Evolutionary conservation across 176 grass and related monocot genomes (phyloP), one percentile per base, ranked within the genome.

Genomic region (Juncus inflexus): DNA sequence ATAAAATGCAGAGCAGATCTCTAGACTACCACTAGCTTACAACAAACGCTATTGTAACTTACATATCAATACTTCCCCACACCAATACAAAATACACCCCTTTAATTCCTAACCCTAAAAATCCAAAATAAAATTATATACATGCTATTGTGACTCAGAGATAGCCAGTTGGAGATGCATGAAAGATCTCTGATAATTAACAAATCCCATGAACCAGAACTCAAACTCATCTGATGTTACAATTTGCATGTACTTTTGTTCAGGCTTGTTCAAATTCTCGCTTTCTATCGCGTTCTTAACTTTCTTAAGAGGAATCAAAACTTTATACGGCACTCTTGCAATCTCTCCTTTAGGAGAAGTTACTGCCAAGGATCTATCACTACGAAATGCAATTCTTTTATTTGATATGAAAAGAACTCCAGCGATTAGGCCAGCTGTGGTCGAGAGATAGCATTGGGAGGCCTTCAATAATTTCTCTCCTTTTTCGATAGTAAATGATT

Each of bases 401-500:
- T 63, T 87, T 64, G 87, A 96, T 7, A 96, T 83, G 72, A 96
- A 96, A 66, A 96, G 78, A 84, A 90, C 87, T 43, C 91, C 91
- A 15, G 91, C 73, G 60, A 96, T 90, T 49, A 84, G 91, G 4
- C 91, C 91, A 38, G 83, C 76, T 4, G 91, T 90, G 64, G 87
- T 90, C 52, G 80, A 87, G 40, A 96, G 81, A 80, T 96, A 87
- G 75, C 91, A 90, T 76, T 96, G 91, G 11, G 84, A 85, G 0
- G 81, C 76, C 61, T 90, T 96, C 19, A 84, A 52, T 19, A 96
- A 43, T 60, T 66, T 83, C 72, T 96, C 91, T 42, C 84, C 90
- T 60, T 90, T 90, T 12, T 79, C 84, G 2, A 67, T 66, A 3
- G 86, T 19, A 67, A 96, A 87, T 14, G 57, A 69, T 60, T 75